These are phyloP conservation scores for Neurospora sp. DNA, from an alignment of 495 filamentous ascomycete genomes.

Conservation along the genomic window DNA sequence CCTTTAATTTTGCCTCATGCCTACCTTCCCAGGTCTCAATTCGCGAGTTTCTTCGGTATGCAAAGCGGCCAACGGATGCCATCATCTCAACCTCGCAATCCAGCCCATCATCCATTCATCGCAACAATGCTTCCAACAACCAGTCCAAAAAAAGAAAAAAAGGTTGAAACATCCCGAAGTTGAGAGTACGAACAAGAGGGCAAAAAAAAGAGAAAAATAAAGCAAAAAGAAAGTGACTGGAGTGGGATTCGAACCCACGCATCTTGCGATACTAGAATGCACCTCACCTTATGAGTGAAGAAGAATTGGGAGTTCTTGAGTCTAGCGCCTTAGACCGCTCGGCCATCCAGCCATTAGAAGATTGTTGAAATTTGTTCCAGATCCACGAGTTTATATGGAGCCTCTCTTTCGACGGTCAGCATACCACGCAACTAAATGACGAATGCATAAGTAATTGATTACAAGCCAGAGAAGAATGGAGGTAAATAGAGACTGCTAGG, in stretches of 20 bases:
- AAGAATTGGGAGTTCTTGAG: conserved; percentile 15
- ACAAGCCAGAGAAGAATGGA: too few relatives aligned
- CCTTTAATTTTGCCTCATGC: background rate
- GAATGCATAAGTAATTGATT: too few relatives aligned
- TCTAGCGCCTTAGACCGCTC: conserved; percentile 27
- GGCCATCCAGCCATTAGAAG: conserved; percentile 18
- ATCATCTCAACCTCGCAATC: background rate
- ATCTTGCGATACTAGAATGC: conserved; percentile 24
- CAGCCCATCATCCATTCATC: background rate
- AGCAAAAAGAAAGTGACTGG: conserved; percentile 13
- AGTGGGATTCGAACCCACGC: conserved; percentile 28
- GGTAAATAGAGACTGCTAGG: too few relatives aligned
- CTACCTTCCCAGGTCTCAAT: background rate
- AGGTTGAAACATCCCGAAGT: background rate
- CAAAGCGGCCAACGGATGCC: background rate
- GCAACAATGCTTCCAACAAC: background rate
- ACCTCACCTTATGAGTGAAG: conserved; percentile 2
- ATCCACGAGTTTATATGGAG: background rate
- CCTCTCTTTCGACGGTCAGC: background rate
- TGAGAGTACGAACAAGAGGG: background rate
- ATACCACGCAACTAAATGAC: too few relatives aligned
- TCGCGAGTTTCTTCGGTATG: background rate
- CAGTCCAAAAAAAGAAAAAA: background rate
- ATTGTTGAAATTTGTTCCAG: background rate
- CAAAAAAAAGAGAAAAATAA: background rate